A percentile compares a stretch with the other conserved stretches of the same genome.
Evolutionary conservation across 495 filamentous ascomycete species (phyloP).

Genomic region (Penicillium simplicissimum): DNA sequence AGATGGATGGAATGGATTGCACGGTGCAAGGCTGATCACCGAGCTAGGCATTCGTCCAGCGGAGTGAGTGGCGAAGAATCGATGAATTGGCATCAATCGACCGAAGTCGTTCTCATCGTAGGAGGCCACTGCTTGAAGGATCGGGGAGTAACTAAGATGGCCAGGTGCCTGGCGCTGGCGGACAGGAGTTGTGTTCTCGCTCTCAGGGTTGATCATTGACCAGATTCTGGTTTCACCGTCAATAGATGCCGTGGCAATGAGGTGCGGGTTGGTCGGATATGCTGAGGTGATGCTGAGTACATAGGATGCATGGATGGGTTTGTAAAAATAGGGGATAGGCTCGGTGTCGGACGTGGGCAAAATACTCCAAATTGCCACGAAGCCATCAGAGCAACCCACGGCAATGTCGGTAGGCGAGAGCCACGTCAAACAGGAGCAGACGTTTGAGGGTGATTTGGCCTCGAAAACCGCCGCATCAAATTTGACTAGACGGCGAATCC

Average conservation of each 20-base stretch:
- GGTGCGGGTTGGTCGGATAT: conserved; percentile 60
- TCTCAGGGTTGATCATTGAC: conserved; percentile 51
- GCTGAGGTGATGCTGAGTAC: conserved; percentile 56
- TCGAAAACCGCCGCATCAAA: conserved; percentile 56
- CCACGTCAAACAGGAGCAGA: conserved; percentile 65
- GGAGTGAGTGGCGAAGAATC: conserved; percentile 55
- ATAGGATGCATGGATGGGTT: conserved; percentile 60
- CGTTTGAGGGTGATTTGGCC: conserved; percentile 45
- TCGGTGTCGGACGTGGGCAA: conserved; percentile 28
- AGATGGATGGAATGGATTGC: conserved; percentile 53
- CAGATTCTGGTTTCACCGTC: conserved; percentile 61
- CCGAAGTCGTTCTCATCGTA: conserved; percentile 61
- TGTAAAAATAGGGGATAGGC: conserved; percentile 54
- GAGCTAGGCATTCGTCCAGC: conserved; percentile 38
- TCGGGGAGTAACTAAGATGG: conserved; percentile 57
- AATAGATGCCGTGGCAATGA: conserved; percentile 55
- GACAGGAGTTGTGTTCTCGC: conserved; percentile 49
- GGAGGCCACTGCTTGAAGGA: conserved; percentile 53
- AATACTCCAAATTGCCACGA: conserved; percentile 59
- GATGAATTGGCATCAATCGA: conserved; percentile 52
- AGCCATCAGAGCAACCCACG: conserved; percentile 64
- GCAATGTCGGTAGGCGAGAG: conserved; percentile 60
- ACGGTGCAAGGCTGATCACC: conserved; percentile 43
- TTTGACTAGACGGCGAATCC: conserved; percentile 37
- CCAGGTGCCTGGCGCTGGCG: conserved; percentile 53